Conservation (phyloP, 805 yeast genomes). For the Pichia paraexigua region DNA sequence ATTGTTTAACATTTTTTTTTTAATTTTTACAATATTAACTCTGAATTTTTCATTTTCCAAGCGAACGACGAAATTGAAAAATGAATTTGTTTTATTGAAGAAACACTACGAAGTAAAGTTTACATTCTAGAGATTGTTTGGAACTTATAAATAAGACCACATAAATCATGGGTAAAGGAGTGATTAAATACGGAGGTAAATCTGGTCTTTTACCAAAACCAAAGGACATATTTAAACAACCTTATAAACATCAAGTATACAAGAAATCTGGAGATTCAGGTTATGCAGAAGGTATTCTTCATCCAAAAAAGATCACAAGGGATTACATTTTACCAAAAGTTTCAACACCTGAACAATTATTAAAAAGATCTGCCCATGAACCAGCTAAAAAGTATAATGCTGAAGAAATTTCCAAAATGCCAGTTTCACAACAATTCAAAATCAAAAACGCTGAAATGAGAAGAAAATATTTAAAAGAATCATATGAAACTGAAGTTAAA, state of each 20-base stretch:
- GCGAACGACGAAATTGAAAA: background rate
- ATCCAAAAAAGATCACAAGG: constrained; percentile 58
- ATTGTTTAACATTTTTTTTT: background rate
- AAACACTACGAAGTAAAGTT: too few species aligned
- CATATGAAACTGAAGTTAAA: constrained; percentile 37
- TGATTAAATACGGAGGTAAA: constrained; percentile 48
- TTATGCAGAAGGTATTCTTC: constrained; percentile 62
- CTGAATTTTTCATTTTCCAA: background rate
- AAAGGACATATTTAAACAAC: constrained; percentile 66
- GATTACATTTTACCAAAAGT: constrained; percentile 45
- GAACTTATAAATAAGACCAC: background rate
- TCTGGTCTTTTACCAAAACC: constrained; percentile 79
- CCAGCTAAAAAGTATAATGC: constrained; percentile 31
- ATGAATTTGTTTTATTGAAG: background rate
- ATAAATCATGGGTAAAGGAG: constrained; percentile 40
- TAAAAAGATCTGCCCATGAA: constrained; percentile 42
- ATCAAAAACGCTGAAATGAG: constrained; percentile 55
- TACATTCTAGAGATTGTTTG: too few species aligned
- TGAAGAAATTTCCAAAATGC: constrained; percentile 29
- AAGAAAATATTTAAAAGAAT: constrained; percentile 58
- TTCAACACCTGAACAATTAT: constrained; percentile 52
- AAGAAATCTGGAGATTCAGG: constrained; percentile 48
- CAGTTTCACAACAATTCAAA: constrained; percentile 38
- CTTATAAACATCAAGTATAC: constrained; percentile 45
- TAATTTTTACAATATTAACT: background rate